Evolutionary conservation across 2,329 filamentous ascomycete genomes (phyloP).

Genomic region (Fusarium napiforme): DNA sequence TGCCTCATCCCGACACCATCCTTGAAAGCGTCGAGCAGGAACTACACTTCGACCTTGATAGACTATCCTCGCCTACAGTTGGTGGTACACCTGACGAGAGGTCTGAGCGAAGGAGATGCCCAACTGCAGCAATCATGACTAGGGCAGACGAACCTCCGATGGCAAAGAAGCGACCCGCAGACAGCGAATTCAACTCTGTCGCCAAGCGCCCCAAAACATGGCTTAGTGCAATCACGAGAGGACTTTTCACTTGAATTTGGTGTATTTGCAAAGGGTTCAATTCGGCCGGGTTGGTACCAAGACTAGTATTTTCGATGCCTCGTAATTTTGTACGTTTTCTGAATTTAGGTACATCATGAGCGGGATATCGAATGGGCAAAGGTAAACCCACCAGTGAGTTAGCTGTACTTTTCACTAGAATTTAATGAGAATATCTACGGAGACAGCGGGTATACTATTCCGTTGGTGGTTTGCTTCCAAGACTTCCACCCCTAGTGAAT

Average conservation of each 20-base stretch:
- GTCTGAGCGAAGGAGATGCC: not conserved
- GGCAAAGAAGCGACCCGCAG: not conserved
- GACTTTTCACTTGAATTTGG: not conserved
- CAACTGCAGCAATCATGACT: not conserved
- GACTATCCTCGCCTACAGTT: not conserved
- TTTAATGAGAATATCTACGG: not conserved
- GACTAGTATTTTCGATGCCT: not conserved
- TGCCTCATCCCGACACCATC: not conserved
- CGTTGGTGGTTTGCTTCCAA: not conserved
- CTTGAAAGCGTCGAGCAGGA: not conserved
- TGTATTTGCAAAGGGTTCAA: not conserved
- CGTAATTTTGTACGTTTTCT: not conserved
- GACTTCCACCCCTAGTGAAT: too few species aligned
- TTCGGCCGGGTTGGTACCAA: too few species aligned
- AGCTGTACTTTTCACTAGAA: too few species aligned
- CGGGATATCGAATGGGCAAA: not conserved
- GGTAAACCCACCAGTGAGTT: not conserved
- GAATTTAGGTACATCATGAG: not conserved
- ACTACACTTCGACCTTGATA: too few species aligned
- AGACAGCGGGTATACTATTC: not conserved
- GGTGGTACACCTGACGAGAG: not conserved
- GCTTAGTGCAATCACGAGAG: not conserved
- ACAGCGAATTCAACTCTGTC: not conserved
- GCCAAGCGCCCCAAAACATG: not conserved
- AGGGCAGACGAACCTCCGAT: not conserved